Conservation (phyloP, 768 basidiomycete genomes). For the Obba rivulosa region DNA sequence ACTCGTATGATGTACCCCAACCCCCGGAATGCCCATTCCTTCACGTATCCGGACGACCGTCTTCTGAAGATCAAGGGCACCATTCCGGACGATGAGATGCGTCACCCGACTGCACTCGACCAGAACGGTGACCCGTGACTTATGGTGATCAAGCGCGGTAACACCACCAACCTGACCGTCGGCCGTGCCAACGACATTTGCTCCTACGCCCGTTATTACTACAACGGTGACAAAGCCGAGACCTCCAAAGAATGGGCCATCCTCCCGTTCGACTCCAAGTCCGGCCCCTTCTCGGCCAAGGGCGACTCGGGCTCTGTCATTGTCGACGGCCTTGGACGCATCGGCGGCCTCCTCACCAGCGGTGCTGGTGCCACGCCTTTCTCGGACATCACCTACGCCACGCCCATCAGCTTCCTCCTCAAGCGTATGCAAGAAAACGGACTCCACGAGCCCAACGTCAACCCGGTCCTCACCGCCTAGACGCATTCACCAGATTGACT, state of each 20-base stretch:
- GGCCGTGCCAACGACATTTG: constrained; percentile 19
- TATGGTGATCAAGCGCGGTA: constrained; percentile 22
- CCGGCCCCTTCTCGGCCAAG: constrained; percentile 28
- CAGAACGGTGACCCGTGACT: constrained; percentile 18
- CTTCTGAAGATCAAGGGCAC: constrained; percentile 8
- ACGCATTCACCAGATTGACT: too few relatives aligned
- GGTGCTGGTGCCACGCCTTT: constrained; percentile 16
- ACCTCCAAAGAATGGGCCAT: constrained; percentile 16
- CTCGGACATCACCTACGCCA: constrained; percentile 19
- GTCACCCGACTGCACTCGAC: constrained; percentile 18
- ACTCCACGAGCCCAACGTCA: too few relatives aligned
- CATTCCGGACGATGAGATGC: constrained; percentile 27
- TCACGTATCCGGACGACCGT: constrained; percentile 2
- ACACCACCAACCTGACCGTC: constrained; percentile 20
- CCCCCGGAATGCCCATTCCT: neutral
- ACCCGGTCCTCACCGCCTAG: too few relatives aligned
- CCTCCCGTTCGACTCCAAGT: constrained; percentile 17
- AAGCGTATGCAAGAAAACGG: constrained; percentile 4
- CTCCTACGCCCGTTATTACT: constrained; percentile 18
- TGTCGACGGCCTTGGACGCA: constrained; percentile 19
- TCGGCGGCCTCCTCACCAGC: constrained; percentile 25
- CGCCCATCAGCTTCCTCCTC: constrained; percentile 18
- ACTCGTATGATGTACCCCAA: constrained; percentile 15
- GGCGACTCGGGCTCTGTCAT: constrained; percentile 36
- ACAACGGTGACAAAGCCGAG: constrained; percentile 1